phyloP scores from a whole-genome alignment of 306 rosid species.

The Glycine tomentella region DNA sequence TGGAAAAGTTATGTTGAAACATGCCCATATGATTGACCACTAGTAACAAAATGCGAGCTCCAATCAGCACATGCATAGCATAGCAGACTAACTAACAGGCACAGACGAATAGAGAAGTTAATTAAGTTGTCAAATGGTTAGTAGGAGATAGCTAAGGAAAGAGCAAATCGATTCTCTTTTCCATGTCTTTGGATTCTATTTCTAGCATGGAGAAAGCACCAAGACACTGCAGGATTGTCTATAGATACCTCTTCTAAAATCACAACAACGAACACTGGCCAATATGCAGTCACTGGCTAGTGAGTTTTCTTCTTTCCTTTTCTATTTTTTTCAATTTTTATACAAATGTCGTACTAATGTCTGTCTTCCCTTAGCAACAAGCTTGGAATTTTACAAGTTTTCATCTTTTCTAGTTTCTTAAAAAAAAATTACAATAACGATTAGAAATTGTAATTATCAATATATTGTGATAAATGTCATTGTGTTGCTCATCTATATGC shows the following conservation, averaged over 20 bases:
- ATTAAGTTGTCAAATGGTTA: constrained; percentile 10
- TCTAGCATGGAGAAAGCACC: background rate
- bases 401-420: too few relatives aligned
- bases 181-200: constrained; percentile 26
- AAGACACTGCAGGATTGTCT: background rate
- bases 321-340: too few relatives aligned
- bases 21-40: background rate
- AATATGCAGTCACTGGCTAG: too few relatives aligned
- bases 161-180: constrained; percentile 15
- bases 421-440: too few relatives aligned
- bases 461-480: too few relatives aligned
- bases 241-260: background rate
- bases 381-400: too few relatives aligned
- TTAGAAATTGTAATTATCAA: background rate
- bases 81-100: too few relatives aligned
- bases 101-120: too few relatives aligned
- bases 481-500: too few relatives aligned
- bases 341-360: too few relatives aligned
- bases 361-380: too few relatives aligned
- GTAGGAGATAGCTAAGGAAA: constrained; percentile 22
- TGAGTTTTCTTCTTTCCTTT: too few relatives aligned
- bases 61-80: background rate
- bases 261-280: background rate
- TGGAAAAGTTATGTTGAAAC: background rate
- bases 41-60: constrained; percentile 25